Base-by-base conservation (phyloP, 2,329 filamentous ascomycete species). In the Claviceps fusiformis region DNA sequence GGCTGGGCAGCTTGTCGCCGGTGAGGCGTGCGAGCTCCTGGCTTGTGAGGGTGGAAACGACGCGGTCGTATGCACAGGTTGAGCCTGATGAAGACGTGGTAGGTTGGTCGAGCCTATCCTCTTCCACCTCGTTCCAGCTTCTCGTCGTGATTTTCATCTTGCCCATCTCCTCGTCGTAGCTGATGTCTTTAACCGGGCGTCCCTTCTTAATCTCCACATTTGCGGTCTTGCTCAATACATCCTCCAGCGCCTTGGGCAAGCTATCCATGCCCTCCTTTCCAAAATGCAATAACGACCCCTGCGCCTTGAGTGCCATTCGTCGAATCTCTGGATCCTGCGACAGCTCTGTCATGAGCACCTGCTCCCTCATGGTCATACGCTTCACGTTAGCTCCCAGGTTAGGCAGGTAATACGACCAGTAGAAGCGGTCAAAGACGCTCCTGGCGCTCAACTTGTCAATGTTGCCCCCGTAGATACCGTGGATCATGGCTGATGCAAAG, bases 381-480 rank as follows among this genome's bases (percentile, higher is more conserved):
- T 84, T 69, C n/a, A 76, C 59, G 64, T 74, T 75, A 0, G 73
- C 55, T 31, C 58, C 56, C 9, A 56, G 53, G 15, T 54, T 57
- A 15, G 63, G 62, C 19, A 67, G 54, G 49, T 70, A 67, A 55
- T 65, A 64, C 15, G 55, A 59, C 61, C 63, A 67, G 57, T 65
- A 70, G 45, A 65, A 51, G 45, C 62, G 61, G 31, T 69, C 67
- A 19, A 69, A 61, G 10, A 84, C 73, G 52, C 81, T 82, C 61
- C 81, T 82, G 50, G 81, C 82, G 68, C 90, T 95, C 52, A 97
- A 74, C 65, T 85, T 78, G 67, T 87, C 82, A 50, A 95, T 81
- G 69, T 96, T 87, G 5, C 93, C 93, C 27, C 91, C 93, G 68
- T 95, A 95, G 56, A 97, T 89, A 46, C 93, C 93, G 68, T 97